These are phyloP conservation scores for Fusarium kyushuense DNA, from an alignment of 2,329 filamentous ascomycete species.

Conservation along the genomic window DNA sequence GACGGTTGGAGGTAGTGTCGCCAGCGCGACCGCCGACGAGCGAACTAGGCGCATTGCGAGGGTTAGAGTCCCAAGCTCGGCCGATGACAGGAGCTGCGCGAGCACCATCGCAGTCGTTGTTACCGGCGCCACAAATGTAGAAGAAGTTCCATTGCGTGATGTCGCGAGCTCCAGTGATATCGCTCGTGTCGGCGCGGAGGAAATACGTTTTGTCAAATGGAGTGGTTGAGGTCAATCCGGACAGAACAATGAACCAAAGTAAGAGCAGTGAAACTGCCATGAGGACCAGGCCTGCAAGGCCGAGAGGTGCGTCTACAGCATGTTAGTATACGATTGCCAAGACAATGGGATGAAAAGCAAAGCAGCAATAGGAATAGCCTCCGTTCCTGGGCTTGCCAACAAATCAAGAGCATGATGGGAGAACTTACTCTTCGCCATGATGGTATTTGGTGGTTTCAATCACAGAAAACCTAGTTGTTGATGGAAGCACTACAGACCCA, in stretches of 20 bases:
- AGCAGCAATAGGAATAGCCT: not conserved
- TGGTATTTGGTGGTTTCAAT: not conserved
- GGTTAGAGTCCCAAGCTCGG: constrained; percentile 72
- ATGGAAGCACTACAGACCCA: constrained; percentile 8
- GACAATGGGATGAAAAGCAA: not conserved
- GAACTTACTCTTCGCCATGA: constrained; percentile 45
- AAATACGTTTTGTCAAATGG: constrained; percentile 85
- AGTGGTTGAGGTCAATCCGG: constrained; percentile 61
- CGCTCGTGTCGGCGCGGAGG: constrained; percentile 80
- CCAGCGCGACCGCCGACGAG: constrained; percentile 66
- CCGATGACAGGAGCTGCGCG: constrained; percentile 76
- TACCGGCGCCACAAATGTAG: constrained; percentile 77
- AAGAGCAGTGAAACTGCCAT: constrained; percentile 65
- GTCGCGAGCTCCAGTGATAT: constrained; percentile 75
- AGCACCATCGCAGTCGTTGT: constrained; percentile 72
- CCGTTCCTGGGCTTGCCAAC: not conserved
- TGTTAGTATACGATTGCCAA: constrained; percentile 13
- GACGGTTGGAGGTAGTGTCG: constrained; percentile 68
- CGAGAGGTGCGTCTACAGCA: constrained; percentile 55
- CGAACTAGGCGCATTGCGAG: constrained; percentile 57
- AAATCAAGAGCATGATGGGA: not conserved
- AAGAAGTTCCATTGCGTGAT: constrained; percentile 91
- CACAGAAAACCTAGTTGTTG: constrained; percentile 3
- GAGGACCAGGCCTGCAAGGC: constrained; percentile 61
- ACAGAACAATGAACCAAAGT: constrained; percentile 70